A percentile compares a stretch with the other conserved stretches of the same genome.
Conservation (phyloP, 2,329 filamentous ascomycete species). For the Colletotrichum tropicicola region DNA sequence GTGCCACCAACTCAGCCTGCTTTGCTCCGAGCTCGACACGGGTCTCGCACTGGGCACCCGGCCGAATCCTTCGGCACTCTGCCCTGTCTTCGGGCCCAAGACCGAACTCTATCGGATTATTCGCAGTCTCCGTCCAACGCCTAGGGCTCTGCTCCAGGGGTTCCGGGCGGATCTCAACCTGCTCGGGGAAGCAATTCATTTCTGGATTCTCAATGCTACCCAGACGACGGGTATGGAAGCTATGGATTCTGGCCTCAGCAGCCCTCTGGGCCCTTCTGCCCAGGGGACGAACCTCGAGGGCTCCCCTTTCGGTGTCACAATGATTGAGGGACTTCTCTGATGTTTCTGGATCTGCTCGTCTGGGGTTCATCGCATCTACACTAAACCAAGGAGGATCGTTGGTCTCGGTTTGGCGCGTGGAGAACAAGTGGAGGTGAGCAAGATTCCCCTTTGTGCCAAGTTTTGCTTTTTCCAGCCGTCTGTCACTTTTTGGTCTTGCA, state of each 20-base stretch:
- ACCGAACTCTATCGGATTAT: neutral
- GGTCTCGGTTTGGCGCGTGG: slow-evolving; percentile 3
- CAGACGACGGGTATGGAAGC: neutral
- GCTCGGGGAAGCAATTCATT: neutral
- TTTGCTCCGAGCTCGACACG: too few species aligned
- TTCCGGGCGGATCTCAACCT: neutral
- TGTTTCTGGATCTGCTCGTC: neutral
- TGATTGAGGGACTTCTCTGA: neutral
- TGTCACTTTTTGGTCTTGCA: neutral
- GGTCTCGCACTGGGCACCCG: too few species aligned
- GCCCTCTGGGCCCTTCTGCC: too few species aligned
- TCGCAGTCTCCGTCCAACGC: neutral
- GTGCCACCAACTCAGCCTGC: neutral
- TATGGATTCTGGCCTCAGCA: neutral
- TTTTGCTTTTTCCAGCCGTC: neutral
- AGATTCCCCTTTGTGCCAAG: neutral
- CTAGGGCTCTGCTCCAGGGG: neutral
- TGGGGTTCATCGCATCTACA: slow-evolving; percentile 9
- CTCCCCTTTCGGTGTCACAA: neutral
- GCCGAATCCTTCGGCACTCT: slow-evolving; percentile 9
- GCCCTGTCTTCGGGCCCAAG: slow-evolving; percentile 6
- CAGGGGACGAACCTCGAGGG: neutral
- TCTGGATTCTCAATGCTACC: neutral
- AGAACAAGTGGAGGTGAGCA: slow-evolving; percentile 1
- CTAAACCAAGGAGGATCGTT: neutral